Conservation (phyloP, 495 filamentous ascomycete genomes). For the Xylaria cubensis region DNA sequence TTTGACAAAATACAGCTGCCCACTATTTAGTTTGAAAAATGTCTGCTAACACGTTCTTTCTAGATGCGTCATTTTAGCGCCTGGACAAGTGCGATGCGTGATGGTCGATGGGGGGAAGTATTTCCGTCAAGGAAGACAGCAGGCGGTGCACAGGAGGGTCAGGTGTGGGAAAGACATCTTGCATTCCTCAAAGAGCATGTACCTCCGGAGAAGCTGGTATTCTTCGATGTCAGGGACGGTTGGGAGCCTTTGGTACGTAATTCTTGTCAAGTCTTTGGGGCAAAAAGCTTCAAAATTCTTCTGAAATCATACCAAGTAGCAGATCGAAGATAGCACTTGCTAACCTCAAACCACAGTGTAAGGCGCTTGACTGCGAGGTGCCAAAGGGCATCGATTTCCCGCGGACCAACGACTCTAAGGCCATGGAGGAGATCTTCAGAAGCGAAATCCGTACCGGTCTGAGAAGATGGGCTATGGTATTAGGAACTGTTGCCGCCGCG, state of each 20-base stretch:
- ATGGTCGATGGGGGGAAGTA: slow-evolving; percentile 35
- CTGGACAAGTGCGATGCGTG: slow-evolving; percentile 31
- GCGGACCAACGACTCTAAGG: slow-evolving; percentile 32
- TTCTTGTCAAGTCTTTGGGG: not conserved
- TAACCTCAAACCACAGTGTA: slow-evolving; percentile 18
- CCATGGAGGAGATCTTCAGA: slow-evolving; percentile 32
- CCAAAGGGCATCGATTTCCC: slow-evolving; percentile 36
- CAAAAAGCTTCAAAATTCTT: not conserved
- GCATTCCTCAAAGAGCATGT: slow-evolving; percentile 35
- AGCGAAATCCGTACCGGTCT: slow-evolving; percentile 30
- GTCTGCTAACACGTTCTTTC: slow-evolving; percentile 26
- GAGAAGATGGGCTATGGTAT: slow-evolving; percentile 32
- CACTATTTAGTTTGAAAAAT: not conserved
- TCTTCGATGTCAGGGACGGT: slow-evolving; percentile 37
- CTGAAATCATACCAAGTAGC: not conserved
- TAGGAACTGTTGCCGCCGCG: slow-evolving; percentile 17
- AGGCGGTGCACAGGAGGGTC: slow-evolving; percentile 26
- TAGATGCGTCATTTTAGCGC: slow-evolving; percentile 33
- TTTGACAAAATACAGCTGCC: not conserved
- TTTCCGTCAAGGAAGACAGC: slow-evolving; percentile 27
- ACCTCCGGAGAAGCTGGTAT: slow-evolving; percentile 35
- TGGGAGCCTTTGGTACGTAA: slow-evolving; percentile 33
- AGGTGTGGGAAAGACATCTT: slow-evolving; percentile 35
- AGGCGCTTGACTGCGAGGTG: slow-evolving; percentile 32
- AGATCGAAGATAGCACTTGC: not conserved